Conservation (phyloP, 192 early-diverging fungal genomes). For the Chytriomyces confervae region DNA sequence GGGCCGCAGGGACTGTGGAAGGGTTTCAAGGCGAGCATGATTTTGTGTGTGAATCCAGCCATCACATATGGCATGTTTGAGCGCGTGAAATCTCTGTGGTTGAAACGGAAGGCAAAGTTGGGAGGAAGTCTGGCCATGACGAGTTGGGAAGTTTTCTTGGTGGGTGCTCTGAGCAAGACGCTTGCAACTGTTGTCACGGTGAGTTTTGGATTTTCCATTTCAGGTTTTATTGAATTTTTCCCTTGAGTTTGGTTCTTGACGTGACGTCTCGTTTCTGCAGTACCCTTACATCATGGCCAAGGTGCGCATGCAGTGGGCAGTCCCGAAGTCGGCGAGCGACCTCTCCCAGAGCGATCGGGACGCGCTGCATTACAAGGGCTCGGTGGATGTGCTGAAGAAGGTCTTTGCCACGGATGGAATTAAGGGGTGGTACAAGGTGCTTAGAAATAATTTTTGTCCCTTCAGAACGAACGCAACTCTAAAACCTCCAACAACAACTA, state of each 20-base stretch:
- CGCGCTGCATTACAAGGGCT: slow-evolving; percentile 74
- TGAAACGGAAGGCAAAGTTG: slow-evolving; percentile 25
- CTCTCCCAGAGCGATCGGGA: slow-evolving; percentile 50
- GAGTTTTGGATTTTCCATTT: slow-evolving; percentile 33
- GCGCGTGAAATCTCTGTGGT: slow-evolving; percentile 59
- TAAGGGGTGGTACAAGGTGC: slow-evolving; percentile 91
- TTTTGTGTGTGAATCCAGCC: slow-evolving; percentile 93
- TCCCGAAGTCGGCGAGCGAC: slow-evolving; percentile 53
- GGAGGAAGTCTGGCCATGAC: slow-evolving; percentile 54
- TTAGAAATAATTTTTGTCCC: slow-evolving; percentile 1
- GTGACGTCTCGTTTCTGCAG: background rate
- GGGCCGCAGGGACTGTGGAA: slow-evolving; percentile 84
- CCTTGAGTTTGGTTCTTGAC: background rate
- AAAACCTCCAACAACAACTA: background rate
- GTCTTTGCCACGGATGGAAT: slow-evolving; percentile 81
- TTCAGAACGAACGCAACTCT: background rate
- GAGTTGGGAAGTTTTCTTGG: slow-evolving; percentile 85
- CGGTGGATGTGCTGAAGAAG: slow-evolving; percentile 84
- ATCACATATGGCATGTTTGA: slow-evolving; percentile 98
- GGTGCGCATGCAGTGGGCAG: slow-evolving; percentile 82
- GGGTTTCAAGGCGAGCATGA: slow-evolving; percentile 88
- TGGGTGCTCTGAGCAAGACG: slow-evolving; percentile 93
- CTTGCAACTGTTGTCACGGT: slow-evolving; percentile 76
- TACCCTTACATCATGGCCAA: slow-evolving; percentile 99
- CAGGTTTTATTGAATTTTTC: slow-evolving; percentile 36